Conservation (phyloP, 352 stramenopile species). For the Saprolegnia diclina region DNA sequence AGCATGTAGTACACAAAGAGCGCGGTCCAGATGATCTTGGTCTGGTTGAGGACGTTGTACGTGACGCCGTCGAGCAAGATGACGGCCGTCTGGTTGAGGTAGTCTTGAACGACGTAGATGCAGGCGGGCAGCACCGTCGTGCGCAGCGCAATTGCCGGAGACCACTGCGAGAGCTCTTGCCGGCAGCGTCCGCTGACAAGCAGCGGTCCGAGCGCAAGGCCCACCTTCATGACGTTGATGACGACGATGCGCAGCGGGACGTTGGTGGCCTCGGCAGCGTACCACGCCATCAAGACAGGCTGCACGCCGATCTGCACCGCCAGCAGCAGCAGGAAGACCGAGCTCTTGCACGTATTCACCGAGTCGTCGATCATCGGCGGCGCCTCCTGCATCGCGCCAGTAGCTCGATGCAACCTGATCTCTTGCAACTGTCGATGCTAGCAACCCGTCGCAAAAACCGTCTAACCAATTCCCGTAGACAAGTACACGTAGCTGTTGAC, state of each 20-base stretch:
- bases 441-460: too few species aligned
- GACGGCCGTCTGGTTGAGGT: conserved; percentile 71
- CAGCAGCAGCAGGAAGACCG: conserved; percentile 52
- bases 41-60: conserved; percentile 85
- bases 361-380: neutral
- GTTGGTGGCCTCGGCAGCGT: conserved; percentile 48
- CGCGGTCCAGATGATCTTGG: conserved; percentile 85
- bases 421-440: too few species aligned
- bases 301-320: conserved; percentile 72
- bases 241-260: conserved; percentile 66
- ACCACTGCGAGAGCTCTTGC: conserved; percentile 58
- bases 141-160: conserved; percentile 43
- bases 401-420: too few species aligned
- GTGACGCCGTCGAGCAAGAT: conserved; percentile 72
- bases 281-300: conserved; percentile 73
- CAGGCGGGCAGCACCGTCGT: conserved; percentile 63
- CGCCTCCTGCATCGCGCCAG: neutral
- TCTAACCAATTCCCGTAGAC: too few species aligned
- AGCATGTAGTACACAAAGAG: conserved; percentile 76
- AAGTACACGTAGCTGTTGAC: too few species aligned
- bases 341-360: conserved; percentile 36
- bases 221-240: conserved; percentile 66
- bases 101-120: conserved; percentile 82
- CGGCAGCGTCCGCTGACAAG: conserved; percentile 42
- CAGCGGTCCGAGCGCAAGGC: conserved; percentile 57